Evolutionary conservation across 2,329 filamentous ascomycete genomes (phyloP).

Genomic region (Fusarium illudens): DNA sequence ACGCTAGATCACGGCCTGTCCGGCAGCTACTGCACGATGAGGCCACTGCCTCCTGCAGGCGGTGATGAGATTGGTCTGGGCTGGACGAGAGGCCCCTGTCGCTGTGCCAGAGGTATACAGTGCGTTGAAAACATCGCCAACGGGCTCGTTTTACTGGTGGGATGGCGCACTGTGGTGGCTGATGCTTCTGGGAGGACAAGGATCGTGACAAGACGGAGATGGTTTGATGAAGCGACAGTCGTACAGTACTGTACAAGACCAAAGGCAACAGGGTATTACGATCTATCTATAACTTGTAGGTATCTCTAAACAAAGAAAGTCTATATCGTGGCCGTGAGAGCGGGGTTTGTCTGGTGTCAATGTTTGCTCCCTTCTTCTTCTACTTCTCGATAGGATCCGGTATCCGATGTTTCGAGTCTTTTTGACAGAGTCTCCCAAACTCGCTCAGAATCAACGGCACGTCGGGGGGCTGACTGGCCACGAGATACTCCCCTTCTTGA

Average conservation of each 20-base stretch:
- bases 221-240: neutral
- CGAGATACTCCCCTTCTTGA: conserved; percentile 15
- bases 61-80: conserved; percentile 4
- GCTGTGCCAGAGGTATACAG: conserved; percentile 31
- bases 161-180: conserved; percentile 33
- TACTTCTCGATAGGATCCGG: neutral
- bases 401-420: conserved; percentile 1
- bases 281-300: conserved; percentile 1
- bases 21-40: conserved; percentile 44
- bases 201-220: neutral
- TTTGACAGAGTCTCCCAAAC: conserved; percentile 13
- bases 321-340: conserved; percentile 1
- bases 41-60: conserved; percentile 19
- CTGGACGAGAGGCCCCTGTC: neutral
- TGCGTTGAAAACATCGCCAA: conserved; percentile 1
- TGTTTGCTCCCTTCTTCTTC: neutral
- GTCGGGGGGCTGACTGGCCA: neutral
- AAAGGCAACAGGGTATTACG: neutral
- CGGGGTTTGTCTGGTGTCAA: neutral
- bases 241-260: neutral
- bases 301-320: neutral
- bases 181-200: conserved; percentile 3
- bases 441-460: conserved; percentile 13
- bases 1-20: conserved; percentile 34
- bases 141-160: neutral